A percentile compares a stretch with the other conserved stretches of the same genome.
These are phyloP conservation scores for Penicillium vulpinum DNA, from an alignment of 2,329 filamentous ascomycete species.

Conservation along the genomic window DNA sequence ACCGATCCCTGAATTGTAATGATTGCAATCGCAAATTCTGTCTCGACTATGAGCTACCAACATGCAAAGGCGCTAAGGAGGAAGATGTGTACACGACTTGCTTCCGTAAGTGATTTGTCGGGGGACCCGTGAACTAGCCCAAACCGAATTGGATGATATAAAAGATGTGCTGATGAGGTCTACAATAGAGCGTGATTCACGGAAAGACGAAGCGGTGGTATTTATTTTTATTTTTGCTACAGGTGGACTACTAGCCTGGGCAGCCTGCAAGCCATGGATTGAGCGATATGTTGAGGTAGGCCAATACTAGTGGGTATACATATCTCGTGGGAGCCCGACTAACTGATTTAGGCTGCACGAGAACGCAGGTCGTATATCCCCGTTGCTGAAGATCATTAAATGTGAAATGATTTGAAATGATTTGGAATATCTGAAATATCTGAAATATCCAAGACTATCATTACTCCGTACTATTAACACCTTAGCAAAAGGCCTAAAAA, in stretches of 20 bases:
- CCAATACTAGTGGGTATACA: background rate
- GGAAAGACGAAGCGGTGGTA: conserved; percentile 66
- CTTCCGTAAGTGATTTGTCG: conserved; percentile 52
- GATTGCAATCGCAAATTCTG: conserved; percentile 70
- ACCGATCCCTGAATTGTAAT: conserved; percentile 56
- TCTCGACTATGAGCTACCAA: conserved; percentile 60
- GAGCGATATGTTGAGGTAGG: conserved; percentile 57
- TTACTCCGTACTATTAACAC: no score
- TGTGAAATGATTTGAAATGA: background rate
- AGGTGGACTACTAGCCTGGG: conserved; percentile 60
- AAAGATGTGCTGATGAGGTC: background rate
- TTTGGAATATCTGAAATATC: background rate
- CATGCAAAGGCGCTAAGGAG: conserved; percentile 62
- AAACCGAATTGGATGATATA: background rate
- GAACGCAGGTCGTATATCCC: conserved; percentile 55
- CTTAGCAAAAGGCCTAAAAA: background rate
- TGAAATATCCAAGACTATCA: no score
- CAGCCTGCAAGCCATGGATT: conserved; percentile 60
- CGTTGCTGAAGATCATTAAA: conserved; percentile 37
- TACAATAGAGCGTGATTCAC: conserved; percentile 61
- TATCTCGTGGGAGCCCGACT: conserved; percentile 1
- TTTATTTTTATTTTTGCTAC: conserved; percentile 67
- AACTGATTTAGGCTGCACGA: conserved; percentile 42
- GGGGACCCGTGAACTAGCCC: background rate
- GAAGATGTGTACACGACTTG: conserved; percentile 66